Evolutionary conservation across 331 rosid species (phyloP).

Genomic region (Pyracantha coccinea): DNA sequence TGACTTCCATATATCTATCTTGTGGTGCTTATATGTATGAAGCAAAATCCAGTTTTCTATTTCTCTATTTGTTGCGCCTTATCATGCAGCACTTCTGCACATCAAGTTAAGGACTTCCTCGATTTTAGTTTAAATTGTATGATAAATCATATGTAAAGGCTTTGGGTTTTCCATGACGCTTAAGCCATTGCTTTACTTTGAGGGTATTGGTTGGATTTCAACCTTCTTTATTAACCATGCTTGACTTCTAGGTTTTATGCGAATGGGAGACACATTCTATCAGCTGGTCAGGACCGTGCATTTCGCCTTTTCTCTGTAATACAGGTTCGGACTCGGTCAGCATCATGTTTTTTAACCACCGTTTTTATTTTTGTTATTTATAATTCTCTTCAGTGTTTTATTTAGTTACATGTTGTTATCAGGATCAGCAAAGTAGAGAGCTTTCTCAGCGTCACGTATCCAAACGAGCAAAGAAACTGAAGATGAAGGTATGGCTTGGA

Average conservation of each 20-base stretch:
- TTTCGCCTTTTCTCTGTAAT: slow-evolving; percentile 90
- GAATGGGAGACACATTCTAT: slow-evolving; percentile 90
- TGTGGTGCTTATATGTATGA: not conserved
- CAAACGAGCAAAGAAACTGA: slow-evolving; percentile 79
- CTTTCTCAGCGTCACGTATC: slow-evolving; percentile 87
- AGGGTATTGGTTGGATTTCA: not conserved
- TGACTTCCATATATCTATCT: not conserved
- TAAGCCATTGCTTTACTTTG: not conserved
- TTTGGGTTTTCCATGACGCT: not conserved
- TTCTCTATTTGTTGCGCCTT: not conserved
- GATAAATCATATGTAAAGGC: not conserved
- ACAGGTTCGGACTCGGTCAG: slow-evolving; percentile 52
- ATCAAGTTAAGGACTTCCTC: not conserved
- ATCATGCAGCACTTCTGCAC: not conserved
- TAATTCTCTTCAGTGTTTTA: not conserved
- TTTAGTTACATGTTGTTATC: slow-evolving; percentile 12
- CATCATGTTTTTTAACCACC: not conserved
- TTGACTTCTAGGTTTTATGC: slow-evolving; percentile 73
- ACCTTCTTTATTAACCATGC: not conserved
- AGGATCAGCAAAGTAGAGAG: slow-evolving; percentile 98
- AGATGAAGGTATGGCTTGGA: slow-evolving; percentile 56
- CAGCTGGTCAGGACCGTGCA: slow-evolving; percentile 98
- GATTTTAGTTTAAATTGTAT: not conserved
- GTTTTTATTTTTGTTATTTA: not conserved
- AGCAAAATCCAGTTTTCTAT: not conserved